Evolutionary conservation across 805 yeast genomes (phyloP), one percentile per base, ranked within the genome.

Genomic region (Cephaloascus albidus): DNA sequence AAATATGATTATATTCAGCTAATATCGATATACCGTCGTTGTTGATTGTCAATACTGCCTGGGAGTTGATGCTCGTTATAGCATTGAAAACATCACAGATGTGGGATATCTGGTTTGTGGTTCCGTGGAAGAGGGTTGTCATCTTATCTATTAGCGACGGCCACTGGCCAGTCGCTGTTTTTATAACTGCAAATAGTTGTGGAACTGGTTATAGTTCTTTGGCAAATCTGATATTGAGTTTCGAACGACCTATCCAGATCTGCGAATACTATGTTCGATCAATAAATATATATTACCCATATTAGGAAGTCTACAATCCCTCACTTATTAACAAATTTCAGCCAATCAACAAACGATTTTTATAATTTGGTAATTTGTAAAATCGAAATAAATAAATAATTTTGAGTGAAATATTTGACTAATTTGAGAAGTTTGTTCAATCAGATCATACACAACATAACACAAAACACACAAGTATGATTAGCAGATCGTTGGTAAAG

Each of bases 41-140:
- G 8, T 52, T 51, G 20, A 67, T 51, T 20, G 58, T 53, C 47
- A 67, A 46, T 33, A 63, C 45, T 4, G 67, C 71, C 33, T 63
- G 63, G 16, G 53, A 36, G 39, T 49, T 53, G 23, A 65, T 52
- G 32, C 64, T 37, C 6, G 63, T 49, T 17, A 63, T 43, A 27
- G 67, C 53, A 17, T 52, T 45, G 18, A 67, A 51, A 14, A 62
- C 55, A 10, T 65, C 68, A 1, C 68, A 57, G 27, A 67, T 47
- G 43, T 66, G 72, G 18, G 53, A 38, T 10, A 67, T 58, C 36
- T 63, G 67, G 10, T 46, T 47, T 1, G 71, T 65, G 18, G 67
- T 53, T 1, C 66, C 69, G 12, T 55, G 49, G 47, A 65, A 65
- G 5, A 49, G 36, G 6, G 16, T 15, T 4, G 39, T 18, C 16